Evolutionary conservation across 352 stramenopile species (phyloP).

Genomic region (Phytophthora kernoviae): DNA sequence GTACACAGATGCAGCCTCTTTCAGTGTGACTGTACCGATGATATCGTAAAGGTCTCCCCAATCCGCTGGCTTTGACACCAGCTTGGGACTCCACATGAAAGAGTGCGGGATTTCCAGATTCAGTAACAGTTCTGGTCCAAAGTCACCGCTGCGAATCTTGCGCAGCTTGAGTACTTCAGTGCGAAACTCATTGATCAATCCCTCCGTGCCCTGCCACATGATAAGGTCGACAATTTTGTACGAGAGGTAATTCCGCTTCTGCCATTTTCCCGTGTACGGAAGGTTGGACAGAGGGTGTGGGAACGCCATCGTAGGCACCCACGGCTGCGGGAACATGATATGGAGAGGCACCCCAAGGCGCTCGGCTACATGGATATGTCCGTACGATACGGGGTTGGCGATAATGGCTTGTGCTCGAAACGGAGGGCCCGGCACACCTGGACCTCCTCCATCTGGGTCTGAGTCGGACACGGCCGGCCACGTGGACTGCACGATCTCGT

Average conservation of each 20-base stretch:
- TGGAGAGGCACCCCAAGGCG: conserved; percentile 90
- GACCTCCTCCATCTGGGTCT: conserved; percentile 70
- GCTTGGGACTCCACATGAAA: conserved; percentile 87
- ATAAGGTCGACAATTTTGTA: conserved; percentile 88
- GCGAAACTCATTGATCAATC: conserved; percentile 86
- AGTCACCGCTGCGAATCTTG: conserved; percentile 59
- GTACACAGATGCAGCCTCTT: conserved; percentile 40
- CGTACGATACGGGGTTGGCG: conserved; percentile 90
- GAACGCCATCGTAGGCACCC: conserved; percentile 83
- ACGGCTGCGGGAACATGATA: conserved; percentile 94
- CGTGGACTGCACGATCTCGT: conserved; percentile 85
- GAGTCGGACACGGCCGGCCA: conserved; percentile 83
- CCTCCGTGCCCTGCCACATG: conserved; percentile 58
- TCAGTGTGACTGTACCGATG: conserved; percentile 79
- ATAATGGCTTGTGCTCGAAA: conserved; percentile 93
- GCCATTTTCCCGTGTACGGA: conserved; percentile 60
- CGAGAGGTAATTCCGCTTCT: conserved; percentile 70
- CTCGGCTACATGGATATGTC: conserved; percentile 93
- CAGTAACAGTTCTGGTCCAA: conserved; percentile 51
- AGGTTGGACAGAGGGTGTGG: conserved; percentile 88
- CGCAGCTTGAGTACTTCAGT: conserved; percentile 51
- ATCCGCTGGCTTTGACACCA: conserved; percentile 88
- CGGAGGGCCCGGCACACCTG: conserved; percentile 36
- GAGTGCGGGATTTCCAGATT: conserved; percentile 78
- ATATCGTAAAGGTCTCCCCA: conserved; percentile 87